Conservation (phyloP, 352 stramenopile species). For the Phytophthora ramorum region DNA sequence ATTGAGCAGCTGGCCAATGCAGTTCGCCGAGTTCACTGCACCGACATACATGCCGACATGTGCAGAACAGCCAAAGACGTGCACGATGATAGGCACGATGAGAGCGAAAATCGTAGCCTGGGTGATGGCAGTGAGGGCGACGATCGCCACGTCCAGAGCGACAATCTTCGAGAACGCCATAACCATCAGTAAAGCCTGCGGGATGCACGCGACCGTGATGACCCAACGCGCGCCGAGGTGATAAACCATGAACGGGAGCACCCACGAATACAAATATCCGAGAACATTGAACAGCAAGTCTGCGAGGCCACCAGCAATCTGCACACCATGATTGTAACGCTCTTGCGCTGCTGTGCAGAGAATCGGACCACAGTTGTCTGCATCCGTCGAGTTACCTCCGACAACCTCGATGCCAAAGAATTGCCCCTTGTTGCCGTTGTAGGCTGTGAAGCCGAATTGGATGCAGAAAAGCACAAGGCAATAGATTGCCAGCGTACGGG, state of each 20-base stretch:
- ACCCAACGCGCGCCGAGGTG: slow-evolving; percentile 50
- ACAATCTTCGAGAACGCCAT: slow-evolving; percentile 60
- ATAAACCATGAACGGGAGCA: slow-evolving; percentile 54
- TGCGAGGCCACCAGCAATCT: slow-evolving; percentile 51
- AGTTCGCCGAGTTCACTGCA: slow-evolving; percentile 80
- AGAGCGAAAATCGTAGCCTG: slow-evolving; percentile 71
- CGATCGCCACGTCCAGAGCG: slow-evolving; percentile 52
- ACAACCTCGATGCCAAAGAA: slow-evolving; percentile 72
- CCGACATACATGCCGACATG: slow-evolving; percentile 78
- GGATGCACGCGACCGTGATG: slow-evolving; percentile 49
- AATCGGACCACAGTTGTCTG: slow-evolving; percentile 44
- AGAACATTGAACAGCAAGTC: slow-evolving; percentile 65
- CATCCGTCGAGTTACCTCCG: slow-evolving; percentile 49
- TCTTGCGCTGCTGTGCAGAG: slow-evolving; percentile 43
- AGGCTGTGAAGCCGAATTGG: slow-evolving; percentile 67
- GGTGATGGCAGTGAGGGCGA: slow-evolving; percentile 54
- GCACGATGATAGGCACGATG: slow-evolving; percentile 74
- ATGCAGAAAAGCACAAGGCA: slow-evolving; percentile 62
- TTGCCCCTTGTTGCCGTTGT: slow-evolving; percentile 72
- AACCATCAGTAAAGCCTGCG: slow-evolving; percentile 56
- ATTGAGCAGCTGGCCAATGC: slow-evolving; percentile 76
- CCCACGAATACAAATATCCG: slow-evolving; percentile 59
- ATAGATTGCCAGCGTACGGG: slow-evolving; percentile 48
- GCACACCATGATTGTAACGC: slow-evolving; percentile 62
- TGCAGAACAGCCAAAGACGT: slow-evolving; percentile 60